A percentile compares a stretch with the other conserved stretches of the same genome.
These are phyloP conservation scores for Gossypium australe DNA, from an alignment of 345 rosid species.

Conservation along the genomic window DNA sequence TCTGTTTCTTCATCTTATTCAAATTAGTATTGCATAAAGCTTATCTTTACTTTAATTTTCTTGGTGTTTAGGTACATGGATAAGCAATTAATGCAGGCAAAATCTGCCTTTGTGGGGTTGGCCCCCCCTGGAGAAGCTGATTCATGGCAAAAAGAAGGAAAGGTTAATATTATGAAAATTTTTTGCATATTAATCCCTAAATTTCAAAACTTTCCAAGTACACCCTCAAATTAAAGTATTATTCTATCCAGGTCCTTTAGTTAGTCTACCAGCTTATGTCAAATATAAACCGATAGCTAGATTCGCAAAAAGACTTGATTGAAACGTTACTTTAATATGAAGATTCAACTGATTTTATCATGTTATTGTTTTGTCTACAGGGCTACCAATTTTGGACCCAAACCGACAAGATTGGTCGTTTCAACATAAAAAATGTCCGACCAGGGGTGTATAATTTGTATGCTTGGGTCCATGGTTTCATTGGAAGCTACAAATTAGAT, in stretches of 20 bases:
- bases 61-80: slow-evolving; percentile 29
- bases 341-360: background rate
- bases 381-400: slow-evolving; percentile 86
- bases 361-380: slow-evolving; percentile 27
- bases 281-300: background rate
- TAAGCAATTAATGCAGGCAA: slow-evolving; percentile 25
- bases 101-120: slow-evolving; percentile 65
- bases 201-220: too few species aligned
- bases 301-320: background rate
- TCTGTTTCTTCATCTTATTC: background rate
- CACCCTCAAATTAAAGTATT: too few species aligned
- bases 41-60: background rate
- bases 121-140: slow-evolving; percentile 66
- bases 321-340: too few species aligned
- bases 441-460: slow-evolving; percentile 57
- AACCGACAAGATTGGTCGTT: slow-evolving; percentile 49
- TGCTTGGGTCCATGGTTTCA: slow-evolving; percentile 61
- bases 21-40: background rate
- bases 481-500: slow-evolving; percentile 60
- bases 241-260: too few species aligned
- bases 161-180: slow-evolving; percentile 31
- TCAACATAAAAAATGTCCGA: slow-evolving; percentile 53
- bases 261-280: background rate
- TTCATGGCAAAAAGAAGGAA: slow-evolving; percentile 79
- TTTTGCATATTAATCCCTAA: background rate